Conservation (phyloP, 1,284 basidiomycete genomes). For the Ganoderma lingzhi region DNA sequence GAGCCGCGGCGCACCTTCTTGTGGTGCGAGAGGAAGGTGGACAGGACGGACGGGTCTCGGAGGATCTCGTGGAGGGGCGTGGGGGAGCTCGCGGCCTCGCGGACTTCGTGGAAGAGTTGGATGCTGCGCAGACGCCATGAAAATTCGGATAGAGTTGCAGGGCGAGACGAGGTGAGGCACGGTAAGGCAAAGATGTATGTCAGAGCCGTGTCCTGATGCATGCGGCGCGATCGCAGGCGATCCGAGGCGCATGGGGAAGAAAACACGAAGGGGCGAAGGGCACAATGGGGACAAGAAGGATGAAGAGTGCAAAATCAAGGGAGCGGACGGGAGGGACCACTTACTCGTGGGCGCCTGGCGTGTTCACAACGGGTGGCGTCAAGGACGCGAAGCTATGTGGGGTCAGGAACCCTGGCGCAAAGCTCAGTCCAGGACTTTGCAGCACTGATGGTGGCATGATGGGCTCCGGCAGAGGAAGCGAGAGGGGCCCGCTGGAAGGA, state of each 20-base stretch:
- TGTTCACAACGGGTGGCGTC: conserved; percentile 29
- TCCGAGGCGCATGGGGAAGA: conserved; percentile 5
- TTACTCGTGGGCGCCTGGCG: conserved; percentile 32
- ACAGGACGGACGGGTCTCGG: conserved; percentile 42
- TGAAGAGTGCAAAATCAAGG: neutral
- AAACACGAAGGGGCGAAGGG: neutral
- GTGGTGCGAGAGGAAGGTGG: conserved; percentile 35
- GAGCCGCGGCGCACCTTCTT: conserved; percentile 41
- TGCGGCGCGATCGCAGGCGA: conserved; percentile 5
- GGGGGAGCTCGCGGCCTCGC: conserved; percentile 42
- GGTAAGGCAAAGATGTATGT: conserved; percentile 1
- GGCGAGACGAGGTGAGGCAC: neutral
- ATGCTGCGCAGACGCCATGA: conserved; percentile 23
- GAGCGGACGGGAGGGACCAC: conserved; percentile 11
- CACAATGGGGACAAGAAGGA: neutral
- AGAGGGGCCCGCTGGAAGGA: conserved; percentile 24
- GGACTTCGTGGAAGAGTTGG: conserved; percentile 39
- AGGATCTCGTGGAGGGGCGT: conserved; percentile 44
- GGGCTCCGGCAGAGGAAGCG: conserved; percentile 18
- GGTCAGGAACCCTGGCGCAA: conserved; percentile 27
- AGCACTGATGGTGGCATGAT: conserved; percentile 19
- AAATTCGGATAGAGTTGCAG: neutral
- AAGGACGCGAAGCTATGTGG: conserved; percentile 31
- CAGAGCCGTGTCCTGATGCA: neutral
- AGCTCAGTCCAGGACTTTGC: conserved; percentile 21